Evolutionary conservation across 805 yeast genomes (phyloP), one percentile per base, ranked within the genome.

Genomic region (Metschnikowia lunata): DNA sequence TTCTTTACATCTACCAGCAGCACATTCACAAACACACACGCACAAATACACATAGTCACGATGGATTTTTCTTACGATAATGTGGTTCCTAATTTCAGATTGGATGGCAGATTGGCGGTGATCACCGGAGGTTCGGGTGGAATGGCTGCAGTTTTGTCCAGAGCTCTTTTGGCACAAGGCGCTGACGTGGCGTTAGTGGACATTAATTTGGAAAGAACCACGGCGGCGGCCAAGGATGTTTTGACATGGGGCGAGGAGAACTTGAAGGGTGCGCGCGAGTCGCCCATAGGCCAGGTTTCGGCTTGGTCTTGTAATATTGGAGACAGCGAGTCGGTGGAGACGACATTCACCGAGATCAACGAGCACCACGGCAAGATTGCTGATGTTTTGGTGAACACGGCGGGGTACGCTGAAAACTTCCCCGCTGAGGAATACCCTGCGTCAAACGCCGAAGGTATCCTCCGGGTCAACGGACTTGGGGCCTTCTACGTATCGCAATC

Each of bases 121-220:
- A 69, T 85, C 50, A 85, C 93, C 31, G 93, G 93, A 37, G 93
- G 90, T 8, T 82, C 88, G 30, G 93, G 93, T 38, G 91, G 90
- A 13, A 69, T 85, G 54, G 82, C 87, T 1, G 67, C 81, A 31
- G 80, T 83, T 12, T 59, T 84, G 42, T 71, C 84, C 45, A 77
- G 82, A 56, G 86, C 87, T 13, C 66, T 85, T 31, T 62, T 85
- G 10, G 85, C 86, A 4, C 86, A 85, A 56, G 95, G 91, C 31
- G 87, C 91, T 4, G 80, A 82, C 18, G 68, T 85, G 35, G 93
- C 93, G 27, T 71, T 85, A 36, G 72, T 85, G 30, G 93, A 85
- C 61, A 73, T 82, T 67, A 78, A 80, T 66, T 63, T 76, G 57
- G 82, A 79, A 45, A 74, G 81, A 57, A 75, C 83, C 42, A 55